phyloP scores from a whole-genome alignment of 2,329 filamentous ascomycete genomes.

The Cercospora zeae-maydis region DNA sequence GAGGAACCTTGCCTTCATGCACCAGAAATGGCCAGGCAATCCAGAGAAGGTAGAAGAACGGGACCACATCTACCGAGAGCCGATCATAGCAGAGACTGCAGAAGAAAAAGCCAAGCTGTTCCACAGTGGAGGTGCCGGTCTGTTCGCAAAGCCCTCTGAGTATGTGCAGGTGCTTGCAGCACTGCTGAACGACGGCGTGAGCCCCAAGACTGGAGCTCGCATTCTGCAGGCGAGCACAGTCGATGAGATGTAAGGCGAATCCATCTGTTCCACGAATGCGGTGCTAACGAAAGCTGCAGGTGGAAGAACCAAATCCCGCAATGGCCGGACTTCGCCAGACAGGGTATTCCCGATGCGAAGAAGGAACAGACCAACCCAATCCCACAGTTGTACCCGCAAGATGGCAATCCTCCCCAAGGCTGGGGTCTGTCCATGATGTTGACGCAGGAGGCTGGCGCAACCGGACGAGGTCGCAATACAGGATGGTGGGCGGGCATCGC shows the following conservation, averaged over 20 bases:
- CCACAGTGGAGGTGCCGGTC: conserved; percentile 60
- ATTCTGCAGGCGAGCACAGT: conserved; percentile 59
- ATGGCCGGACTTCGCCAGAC: conserved; percentile 36
- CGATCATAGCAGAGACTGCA: conserved; percentile 45
- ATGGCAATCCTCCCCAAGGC: conserved; percentile 55
- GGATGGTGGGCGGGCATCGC: conserved; percentile 39
- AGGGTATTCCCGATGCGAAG: conserved; percentile 35
- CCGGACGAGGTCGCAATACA: conserved; percentile 35
- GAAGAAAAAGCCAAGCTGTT: conserved; percentile 48
- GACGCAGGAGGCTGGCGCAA: conserved; percentile 36
- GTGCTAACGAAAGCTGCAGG: conserved; percentile 52
- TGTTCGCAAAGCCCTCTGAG: conserved; percentile 58
- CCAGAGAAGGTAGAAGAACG: conserved; percentile 30
- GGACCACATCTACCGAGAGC: conserved; percentile 52
- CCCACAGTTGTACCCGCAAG: conserved; percentile 38
- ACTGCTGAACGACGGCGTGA: conserved; percentile 62
- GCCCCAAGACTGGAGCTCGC: conserved; percentile 52
- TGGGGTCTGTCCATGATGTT: conserved; percentile 54
- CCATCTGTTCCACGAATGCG: conserved; percentile 35
- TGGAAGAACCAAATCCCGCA: conserved; percentile 55
- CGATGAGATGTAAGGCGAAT: conserved; percentile 58
- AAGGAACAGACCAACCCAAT: conserved; percentile 37
- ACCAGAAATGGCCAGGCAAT: conserved; percentile 46
- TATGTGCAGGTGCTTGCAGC: conserved; percentile 61
- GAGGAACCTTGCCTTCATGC: conserved; percentile 55